Percentiles rank a stretch among this genome's conserved stretches.
These are phyloP conservation scores for Raffaelea ambrosiae DNA, from an alignment of 2,329 filamentous ascomycete genomes.

Conservation along the genomic window DNA sequence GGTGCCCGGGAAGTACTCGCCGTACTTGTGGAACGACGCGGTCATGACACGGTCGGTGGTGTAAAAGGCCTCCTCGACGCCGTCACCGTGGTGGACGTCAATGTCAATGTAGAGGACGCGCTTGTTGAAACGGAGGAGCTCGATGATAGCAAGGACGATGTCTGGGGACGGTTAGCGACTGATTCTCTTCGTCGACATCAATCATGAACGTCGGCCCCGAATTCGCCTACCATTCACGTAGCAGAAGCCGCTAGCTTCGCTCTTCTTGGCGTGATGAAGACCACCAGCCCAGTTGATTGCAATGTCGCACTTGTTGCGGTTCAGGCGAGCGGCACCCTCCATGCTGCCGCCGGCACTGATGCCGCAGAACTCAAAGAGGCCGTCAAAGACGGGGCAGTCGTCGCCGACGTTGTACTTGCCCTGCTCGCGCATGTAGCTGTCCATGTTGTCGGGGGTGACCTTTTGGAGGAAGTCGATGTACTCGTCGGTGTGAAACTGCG, in stretches of 20 bases:
- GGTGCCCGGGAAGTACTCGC: conserved; percentile 90
- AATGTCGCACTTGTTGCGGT: conserved; percentile 88
- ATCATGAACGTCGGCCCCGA: too few species aligned
- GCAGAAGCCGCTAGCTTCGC: conserved; percentile 93
- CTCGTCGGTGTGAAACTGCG: conserved; percentile 87
- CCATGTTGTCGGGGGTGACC: conserved; percentile 98
- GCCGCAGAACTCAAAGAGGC: conserved; percentile 92
- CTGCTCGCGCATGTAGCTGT: conserved; percentile 83
- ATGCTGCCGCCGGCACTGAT: conserved; percentile 91
- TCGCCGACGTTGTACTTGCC: conserved; percentile 91
- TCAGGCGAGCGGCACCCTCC: conserved; percentile 84
- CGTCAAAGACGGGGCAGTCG: conserved; percentile 96
- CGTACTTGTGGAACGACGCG: conserved; percentile 94
- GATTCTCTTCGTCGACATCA: too few species aligned
- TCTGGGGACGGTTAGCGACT: conserved; percentile 31
- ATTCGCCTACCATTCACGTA: conserved; percentile 71
- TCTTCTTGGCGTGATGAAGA: conserved; percentile 95
- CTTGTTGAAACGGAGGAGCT: conserved; percentile 82
- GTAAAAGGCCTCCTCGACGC: conserved; percentile 79
- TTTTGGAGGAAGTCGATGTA: conserved; percentile 94
- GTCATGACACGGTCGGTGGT: conserved; percentile 81
- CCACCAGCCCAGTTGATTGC: conserved; percentile 98
- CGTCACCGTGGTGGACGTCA: conserved; percentile 79
- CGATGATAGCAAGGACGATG: conserved; percentile 91
- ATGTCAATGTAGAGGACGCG: conserved; percentile 97